Conservation (phyloP, 2,329 filamentous ascomycete genomes). For the Rugonectria rugulosa region DNA sequence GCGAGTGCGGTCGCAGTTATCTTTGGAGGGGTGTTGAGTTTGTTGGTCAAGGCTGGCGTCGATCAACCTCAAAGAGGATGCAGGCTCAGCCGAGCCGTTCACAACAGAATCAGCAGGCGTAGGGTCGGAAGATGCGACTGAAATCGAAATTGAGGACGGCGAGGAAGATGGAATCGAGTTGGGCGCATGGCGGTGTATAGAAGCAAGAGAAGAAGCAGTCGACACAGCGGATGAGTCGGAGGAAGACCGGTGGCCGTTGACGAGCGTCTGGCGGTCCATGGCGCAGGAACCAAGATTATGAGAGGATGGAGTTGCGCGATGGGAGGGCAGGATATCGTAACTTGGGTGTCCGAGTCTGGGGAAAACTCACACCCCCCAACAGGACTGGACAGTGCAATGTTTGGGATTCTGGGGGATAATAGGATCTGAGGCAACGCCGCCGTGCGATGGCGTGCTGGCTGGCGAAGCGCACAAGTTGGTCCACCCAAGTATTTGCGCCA, state of each 20-base stretch:
- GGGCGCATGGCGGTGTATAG: constrained; percentile 35
- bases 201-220: constrained; percentile 25
- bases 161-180: constrained; percentile 12
- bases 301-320: constrained; percentile 38
- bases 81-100: constrained; percentile 12
- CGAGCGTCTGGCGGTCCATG: constrained; percentile 36
- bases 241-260: constrained; percentile 36
- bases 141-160: not conserved
- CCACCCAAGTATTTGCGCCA: constrained; percentile 32
- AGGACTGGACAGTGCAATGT: constrained; percentile 1
- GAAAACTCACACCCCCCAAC: constrained; percentile 23
- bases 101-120: constrained; percentile 20
- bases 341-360: constrained; percentile 30
- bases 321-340: constrained; percentile 41
- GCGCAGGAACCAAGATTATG: constrained; percentile 33
- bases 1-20: constrained; percentile 60
- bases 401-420: constrained; percentile 17
- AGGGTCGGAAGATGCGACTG: constrained; percentile 16
- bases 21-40: constrained; percentile 41
- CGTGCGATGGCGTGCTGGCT: constrained; percentile 40
- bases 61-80: constrained; percentile 24
- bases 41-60: constrained; percentile 21
- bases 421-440: constrained; percentile 39
- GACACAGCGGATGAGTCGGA: constrained; percentile 27
- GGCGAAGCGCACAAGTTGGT: constrained; percentile 30